Base-by-base conservation (phyloP, 306 rosid species). In the Oxytropis ochrocephala region DNA sequence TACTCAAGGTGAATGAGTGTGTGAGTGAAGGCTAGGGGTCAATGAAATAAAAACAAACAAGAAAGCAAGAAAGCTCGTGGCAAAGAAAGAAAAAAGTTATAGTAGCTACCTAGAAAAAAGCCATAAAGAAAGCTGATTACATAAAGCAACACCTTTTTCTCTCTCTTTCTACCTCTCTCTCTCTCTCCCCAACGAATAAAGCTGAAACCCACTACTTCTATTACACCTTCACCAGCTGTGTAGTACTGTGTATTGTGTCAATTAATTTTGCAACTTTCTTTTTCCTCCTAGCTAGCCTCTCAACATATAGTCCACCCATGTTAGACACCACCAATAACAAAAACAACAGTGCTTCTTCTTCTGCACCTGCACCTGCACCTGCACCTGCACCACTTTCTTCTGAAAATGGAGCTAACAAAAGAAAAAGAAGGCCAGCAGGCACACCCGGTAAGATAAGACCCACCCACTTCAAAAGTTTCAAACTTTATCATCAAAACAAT, bases 401-500 rank as follows among this genome's bases (percentile, higher is more conserved):
- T 1, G 86, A 92, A 70, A 84, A 92, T 79, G 91, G 87, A 2
- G 41, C 55, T 12, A 77, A 70, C 86, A 94, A 87, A 85, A 81
- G 99, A 63, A 94, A 88, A 81, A 72, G 99, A 86, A 84, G 97
- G 77, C 99, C 99, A 0, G 95, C 99, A 8, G 99, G 99, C 61
- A 94, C 99, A 18, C 99, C 99, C 62, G 99, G 99, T 93, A 79
- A 67, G 48, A 38, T 9, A 33, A 4, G 8, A 35, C 39, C 8
- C 8, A 35, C 8, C 16, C 53, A 13, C 43, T 32, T 6, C 18
- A 32, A 57, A 30, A 59, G 30, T 58, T 16, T 14, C 5, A 47
- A 58, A 5, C 54, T 75, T 55, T 33, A 29, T 5, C 14, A n/a
- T 17, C 0, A 6, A 6, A 62, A 6, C 13, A 11, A 13, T 63